These are phyloP conservation scores for Samsoniella hepiali DNA, from an alignment of 2,329 filamentous ascomycete species.

Conservation along the genomic window DNA sequence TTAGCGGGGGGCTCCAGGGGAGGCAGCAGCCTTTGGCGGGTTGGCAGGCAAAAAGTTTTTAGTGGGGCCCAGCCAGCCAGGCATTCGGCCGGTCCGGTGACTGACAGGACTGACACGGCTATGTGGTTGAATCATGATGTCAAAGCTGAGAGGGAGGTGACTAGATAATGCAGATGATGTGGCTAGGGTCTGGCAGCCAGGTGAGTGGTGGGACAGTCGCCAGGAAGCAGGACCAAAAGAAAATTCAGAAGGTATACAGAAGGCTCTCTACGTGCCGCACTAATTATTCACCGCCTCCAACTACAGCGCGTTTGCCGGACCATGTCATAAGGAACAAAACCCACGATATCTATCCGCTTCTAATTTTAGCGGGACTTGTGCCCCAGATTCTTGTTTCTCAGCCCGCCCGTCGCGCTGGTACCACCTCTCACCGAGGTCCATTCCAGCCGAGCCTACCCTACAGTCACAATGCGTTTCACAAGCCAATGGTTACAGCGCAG, in stretches of 20 bases:
- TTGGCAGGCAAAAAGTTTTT: slow-evolving; percentile 4
- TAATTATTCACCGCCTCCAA: not conserved
- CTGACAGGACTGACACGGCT: not conserved
- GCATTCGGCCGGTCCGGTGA: slow-evolving; percentile 8
- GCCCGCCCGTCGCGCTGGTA: not conserved
- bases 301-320: not conserved
- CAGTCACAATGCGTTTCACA: not conserved
- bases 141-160: not conserved
- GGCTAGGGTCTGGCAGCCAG: not conserved
- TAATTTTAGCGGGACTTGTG: not conserved
- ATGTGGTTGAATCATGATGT: not conserved
- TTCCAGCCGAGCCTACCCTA: not conserved
- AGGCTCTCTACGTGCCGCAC: not conserved
- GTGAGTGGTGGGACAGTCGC: not conserved
- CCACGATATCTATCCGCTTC: not conserved
- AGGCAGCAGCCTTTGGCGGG: slow-evolving; percentile 1
- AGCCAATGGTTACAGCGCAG: not conserved
- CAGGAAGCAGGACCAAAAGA: not conserved
- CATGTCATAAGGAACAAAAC: not conserved
- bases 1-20: slow-evolving; percentile 14
- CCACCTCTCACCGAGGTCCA: not conserved
- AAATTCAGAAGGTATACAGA: not conserved
- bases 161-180: not conserved
- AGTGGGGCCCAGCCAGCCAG: slow-evolving; percentile 1
- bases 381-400: not conserved